These are phyloP conservation scores for Bretschneidera sinensis DNA, from an alignment of 345 rosid species.

Conservation along the genomic window DNA sequence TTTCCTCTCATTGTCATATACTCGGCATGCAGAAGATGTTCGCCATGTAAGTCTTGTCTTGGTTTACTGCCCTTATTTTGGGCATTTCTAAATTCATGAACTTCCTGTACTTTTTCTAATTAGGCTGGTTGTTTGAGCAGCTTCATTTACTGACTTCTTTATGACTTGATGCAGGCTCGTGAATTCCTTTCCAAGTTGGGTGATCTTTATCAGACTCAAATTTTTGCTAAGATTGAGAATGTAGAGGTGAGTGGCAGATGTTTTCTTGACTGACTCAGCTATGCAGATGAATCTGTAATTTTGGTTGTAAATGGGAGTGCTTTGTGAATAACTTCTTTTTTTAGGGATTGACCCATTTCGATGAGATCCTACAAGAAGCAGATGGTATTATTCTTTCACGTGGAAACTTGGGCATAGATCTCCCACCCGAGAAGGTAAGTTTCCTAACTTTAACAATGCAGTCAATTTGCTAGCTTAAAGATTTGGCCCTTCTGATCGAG, in stretches of 20 bases:
- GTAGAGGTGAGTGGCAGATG: constrained; percentile 49
- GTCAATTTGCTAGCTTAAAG: not conserved
- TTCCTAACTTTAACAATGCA: not conserved
- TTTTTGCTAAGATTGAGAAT: constrained; percentile 94
- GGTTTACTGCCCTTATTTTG: not conserved
- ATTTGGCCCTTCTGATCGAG: not conserved
- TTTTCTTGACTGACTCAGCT: not conserved
- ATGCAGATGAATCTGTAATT: constrained; percentile 3
- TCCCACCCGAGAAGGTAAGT: constrained; percentile 93
- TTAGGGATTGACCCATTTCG: constrained; percentile 92
- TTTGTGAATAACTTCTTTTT: constrained; percentile 2
- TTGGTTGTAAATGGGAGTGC: not conserved
- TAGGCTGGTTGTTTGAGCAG: not conserved
- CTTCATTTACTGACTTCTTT: constrained; percentile 2
- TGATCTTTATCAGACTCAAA: constrained; percentile 85
- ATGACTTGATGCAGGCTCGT: constrained; percentile 55
- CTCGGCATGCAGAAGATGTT: constrained; percentile 95
- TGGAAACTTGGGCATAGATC: constrained; percentile 96
- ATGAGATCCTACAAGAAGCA: constrained; percentile 97
- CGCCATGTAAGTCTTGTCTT: constrained; percentile 49
- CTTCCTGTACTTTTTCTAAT: not conserved
- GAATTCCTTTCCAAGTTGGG: constrained; percentile 75
- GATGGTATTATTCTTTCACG: constrained; percentile 98
- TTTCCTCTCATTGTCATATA: constrained; percentile 88
- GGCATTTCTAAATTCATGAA: not conserved